Conservation (phyloP, 2,329 filamentous ascomycete genomes). For the Rhynchosporium secalis region DNA sequence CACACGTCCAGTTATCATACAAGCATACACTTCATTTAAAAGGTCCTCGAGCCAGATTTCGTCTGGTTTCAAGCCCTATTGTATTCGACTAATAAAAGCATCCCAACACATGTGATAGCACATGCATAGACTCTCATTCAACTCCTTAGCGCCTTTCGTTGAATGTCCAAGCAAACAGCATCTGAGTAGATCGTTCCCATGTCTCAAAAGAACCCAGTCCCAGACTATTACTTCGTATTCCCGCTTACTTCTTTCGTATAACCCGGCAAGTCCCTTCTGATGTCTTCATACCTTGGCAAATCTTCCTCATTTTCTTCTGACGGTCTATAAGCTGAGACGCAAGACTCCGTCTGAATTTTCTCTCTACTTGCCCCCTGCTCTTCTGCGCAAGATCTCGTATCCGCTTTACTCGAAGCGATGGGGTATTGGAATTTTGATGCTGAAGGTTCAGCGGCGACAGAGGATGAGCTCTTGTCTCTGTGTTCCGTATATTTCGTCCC, state of each 20-base stretch:
- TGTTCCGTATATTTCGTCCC: neutral
- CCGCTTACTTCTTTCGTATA: neutral
- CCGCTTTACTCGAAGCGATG: neutral
- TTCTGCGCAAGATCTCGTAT: neutral
- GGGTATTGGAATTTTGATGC: neutral
- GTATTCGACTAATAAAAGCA: too few species aligned
- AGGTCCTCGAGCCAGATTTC: too few species aligned
- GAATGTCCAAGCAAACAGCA: too few species aligned
- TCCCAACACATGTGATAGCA: too few species aligned
- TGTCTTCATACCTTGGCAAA: neutral
- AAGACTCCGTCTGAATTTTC: neutral
- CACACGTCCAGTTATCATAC: too few species aligned
- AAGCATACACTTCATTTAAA: too few species aligned
- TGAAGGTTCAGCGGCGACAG: neutral
- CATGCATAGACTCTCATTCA: too few species aligned
- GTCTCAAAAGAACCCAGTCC: neutral
- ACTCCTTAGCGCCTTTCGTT: too few species aligned
- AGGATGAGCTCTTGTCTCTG: neutral
- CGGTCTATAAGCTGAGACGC: neutral
- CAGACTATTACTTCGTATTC: neutral
- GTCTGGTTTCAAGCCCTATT: too few species aligned
- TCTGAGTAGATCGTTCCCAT: neutral
- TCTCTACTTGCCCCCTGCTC: neutral
- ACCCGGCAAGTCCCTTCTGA: neutral
- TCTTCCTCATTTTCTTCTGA: neutral